Evolutionary conservation across 208 protist genomes (phyloP), one percentile per base, ranked within the genome.

Genomic region (Endotrypanum monterogeii): DNA sequence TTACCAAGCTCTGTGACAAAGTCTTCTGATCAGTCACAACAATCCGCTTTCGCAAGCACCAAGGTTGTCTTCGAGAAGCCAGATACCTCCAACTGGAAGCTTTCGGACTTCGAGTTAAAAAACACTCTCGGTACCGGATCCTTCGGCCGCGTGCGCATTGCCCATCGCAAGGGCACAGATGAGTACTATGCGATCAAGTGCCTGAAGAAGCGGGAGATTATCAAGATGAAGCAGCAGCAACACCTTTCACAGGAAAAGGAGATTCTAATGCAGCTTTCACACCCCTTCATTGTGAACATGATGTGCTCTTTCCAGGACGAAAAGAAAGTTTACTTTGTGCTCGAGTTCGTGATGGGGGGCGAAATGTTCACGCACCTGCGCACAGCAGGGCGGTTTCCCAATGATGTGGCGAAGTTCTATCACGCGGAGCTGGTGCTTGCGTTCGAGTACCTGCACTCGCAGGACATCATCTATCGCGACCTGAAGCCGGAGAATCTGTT

Each of bases 301-400:
- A 85, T 98, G 80, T 97, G 90, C 78, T 92, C 97, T 18, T 99
- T 99, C 78, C 96, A 99, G 88, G 98, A 95, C 60, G 89, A 95
- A 16, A 83, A 88, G 65, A 88, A 91, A 69, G 82, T 99, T 66
- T 98, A 98, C 85, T 81, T 99, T 76, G 86, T 98, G 65, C 77
- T 98, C 61, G 94, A 98, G 78, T 99, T 95, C 72, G 86, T 98
- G 69, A 92, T 96, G 82, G 96, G 96, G 46, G 91, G 93, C 0
- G 92, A 96, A 87, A 89, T 97, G 84, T 95, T 96, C 81, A 94
- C 88, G 50, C 94, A 97, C 84, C 87, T 98, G 73, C 89, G 90
- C 56, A 87, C 89, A 4, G 85, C 89, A 20, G 87, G 87, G n/a
- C 79, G 91, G 23, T 96, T 98, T 65, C 84, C 89, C 39, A 94